These are phyloP conservation scores for Paecilomyces niveus DNA, from an alignment of 2,329 filamentous ascomycete genomes.

Conservation along the genomic window DNA sequence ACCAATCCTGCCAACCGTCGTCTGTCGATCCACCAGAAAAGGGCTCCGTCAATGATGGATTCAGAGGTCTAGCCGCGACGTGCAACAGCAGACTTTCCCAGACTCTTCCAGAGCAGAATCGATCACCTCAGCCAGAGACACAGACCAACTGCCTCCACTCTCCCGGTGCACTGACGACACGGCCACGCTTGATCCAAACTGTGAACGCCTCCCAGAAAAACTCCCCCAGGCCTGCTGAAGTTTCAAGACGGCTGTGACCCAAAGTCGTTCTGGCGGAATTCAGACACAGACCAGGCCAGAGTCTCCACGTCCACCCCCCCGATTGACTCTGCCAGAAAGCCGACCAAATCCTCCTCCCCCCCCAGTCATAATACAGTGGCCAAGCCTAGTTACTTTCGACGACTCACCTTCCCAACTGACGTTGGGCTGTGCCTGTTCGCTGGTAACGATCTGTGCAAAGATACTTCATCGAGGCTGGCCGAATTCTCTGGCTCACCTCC, in stretches of 20 bases:
- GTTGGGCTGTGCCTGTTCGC: neutral
- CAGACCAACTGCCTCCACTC: neutral
- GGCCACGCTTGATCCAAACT: neutral
- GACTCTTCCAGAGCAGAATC: neutral
- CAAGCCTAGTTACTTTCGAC: neutral
- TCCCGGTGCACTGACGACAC: neutral
- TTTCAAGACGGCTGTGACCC: neutral
- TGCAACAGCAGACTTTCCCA: neutral
- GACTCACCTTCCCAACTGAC: neutral
- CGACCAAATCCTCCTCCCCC: neutral
- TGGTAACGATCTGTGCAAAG: neutral
- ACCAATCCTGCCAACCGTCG: neutral
- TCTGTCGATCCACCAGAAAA: neutral
- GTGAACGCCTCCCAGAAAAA: neutral
- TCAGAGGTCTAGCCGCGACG: neutral
- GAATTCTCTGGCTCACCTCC: neutral
- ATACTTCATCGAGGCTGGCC: neutral
- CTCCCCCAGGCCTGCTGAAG: neutral
- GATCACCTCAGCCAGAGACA: neutral
- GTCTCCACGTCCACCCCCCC: neutral
- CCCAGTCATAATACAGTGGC: neutral
- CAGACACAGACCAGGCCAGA: neutral
- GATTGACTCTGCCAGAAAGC: neutral
- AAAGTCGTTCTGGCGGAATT: neutral
- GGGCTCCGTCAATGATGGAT: neutral